Evolutionary conservation across 257 asterid species (phyloP).

Genomic region (Forsythia viridissima): DNA sequence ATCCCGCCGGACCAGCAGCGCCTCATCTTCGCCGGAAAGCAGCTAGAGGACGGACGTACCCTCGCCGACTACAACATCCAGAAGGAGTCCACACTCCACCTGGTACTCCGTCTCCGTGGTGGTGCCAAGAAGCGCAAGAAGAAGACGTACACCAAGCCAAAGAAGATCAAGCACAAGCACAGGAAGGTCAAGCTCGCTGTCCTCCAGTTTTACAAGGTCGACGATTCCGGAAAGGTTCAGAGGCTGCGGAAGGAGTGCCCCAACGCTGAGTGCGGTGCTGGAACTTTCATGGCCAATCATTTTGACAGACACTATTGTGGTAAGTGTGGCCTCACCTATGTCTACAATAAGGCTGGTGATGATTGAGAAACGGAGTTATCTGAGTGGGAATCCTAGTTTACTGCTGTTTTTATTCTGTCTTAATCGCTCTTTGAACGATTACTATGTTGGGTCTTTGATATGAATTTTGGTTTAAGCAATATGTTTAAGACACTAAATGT

Average conservation of each 20-base stretch:
- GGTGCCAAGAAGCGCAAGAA: constrained; percentile 80
- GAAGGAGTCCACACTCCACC: constrained; percentile 72
- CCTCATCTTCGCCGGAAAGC: constrained; percentile 61
- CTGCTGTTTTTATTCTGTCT: constrained; percentile 16
- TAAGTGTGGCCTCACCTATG: constrained; percentile 73
- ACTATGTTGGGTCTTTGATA: constrained; percentile 14
- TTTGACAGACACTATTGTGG: constrained; percentile 76
- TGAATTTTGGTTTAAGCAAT: constrained; percentile 26
- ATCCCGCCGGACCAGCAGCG: constrained; percentile 64
- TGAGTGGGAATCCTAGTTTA: not conserved
- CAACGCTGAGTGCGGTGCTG: constrained; percentile 68
- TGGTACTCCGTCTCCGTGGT: constrained; percentile 69
- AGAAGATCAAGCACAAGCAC: constrained; percentile 71
- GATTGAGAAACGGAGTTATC: constrained; percentile 28
- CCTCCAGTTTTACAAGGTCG: constrained; percentile 70
- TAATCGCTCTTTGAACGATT: not conserved
- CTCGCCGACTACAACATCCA: constrained; percentile 67
- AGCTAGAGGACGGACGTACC: constrained; percentile 68
- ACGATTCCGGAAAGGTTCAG: constrained; percentile 68
- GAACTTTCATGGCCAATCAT: constrained; percentile 73
- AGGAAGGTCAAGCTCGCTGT: constrained; percentile 73
- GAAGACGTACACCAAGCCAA: constrained; percentile 78
- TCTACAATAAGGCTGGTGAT: constrained; percentile 67
- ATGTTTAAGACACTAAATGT: constrained; percentile 12
- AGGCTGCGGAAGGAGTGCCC: constrained; percentile 82